A percentile compares a stretch with the other conserved stretches of the same genome.
phyloP scores from a whole-genome alignment of 1,284 basidiomycete genomes.

The Schizophyllum commune region DNA sequence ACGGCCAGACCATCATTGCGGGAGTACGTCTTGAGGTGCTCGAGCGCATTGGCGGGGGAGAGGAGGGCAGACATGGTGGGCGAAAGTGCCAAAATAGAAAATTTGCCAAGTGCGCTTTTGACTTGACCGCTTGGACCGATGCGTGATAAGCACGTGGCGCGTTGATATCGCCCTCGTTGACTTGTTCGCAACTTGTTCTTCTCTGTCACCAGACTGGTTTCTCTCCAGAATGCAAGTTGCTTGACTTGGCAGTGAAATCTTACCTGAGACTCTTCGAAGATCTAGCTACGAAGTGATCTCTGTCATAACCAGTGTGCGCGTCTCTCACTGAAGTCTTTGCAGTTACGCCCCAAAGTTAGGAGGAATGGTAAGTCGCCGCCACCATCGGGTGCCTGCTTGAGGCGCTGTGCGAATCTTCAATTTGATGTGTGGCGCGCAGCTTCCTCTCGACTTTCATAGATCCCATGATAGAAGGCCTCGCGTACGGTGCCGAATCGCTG shows the following conservation, averaged over 20 bases:
- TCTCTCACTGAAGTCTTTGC: too few relatives aligned
- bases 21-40: slow-evolving; percentile 68
- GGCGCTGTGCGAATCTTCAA: too few relatives aligned
- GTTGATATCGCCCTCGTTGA: background rate
- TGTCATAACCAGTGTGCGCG: too few relatives aligned
- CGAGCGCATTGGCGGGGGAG: slow-evolving; percentile 62
- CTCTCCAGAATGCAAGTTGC: too few relatives aligned
- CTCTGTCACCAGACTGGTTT: too few relatives aligned
- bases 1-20: slow-evolving; percentile 84
- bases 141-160: background rate
- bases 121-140: background rate
- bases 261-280: too few relatives aligned
- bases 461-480: background rate
- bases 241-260: too few relatives aligned
- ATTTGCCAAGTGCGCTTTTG: background rate
- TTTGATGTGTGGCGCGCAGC: too few relatives aligned
- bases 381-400: too few relatives aligned
- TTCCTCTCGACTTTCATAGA: background rate
- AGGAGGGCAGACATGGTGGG: slow-evolving; percentile 15
- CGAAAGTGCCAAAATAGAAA: slow-evolving; percentile 11
- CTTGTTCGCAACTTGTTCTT: background rate
- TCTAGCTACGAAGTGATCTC: too few relatives aligned
- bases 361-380: too few relatives aligned
- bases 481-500: background rate
- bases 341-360: too few relatives aligned